These are phyloP conservation scores for Candida pseudocylindracea DNA, from an alignment of 1,139 yeast genomes.

Conservation along the genomic window DNA sequence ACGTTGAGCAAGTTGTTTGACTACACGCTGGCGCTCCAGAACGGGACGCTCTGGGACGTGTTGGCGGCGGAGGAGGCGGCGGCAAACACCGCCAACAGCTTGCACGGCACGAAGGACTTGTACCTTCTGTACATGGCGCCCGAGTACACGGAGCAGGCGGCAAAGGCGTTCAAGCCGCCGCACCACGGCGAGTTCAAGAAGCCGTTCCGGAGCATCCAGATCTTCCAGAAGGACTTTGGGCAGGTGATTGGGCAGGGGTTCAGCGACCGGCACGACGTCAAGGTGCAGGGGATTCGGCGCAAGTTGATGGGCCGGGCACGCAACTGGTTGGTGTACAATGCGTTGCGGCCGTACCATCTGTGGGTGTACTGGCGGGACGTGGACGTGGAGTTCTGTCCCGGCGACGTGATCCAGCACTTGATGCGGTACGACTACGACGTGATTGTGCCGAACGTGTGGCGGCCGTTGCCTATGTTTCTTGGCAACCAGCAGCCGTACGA, in stretches of 20 bases:
- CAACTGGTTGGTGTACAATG: conserved; percentile 63
- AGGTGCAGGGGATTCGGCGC: conserved; percentile 74
- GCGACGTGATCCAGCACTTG: conserved; percentile 54
- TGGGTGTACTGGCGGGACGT: conserved; percentile 96
- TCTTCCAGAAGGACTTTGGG: conserved; percentile 69
- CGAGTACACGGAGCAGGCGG: conserved; percentile 32
- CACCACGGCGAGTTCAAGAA: conserved; percentile 36
- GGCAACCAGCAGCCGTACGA: conserved; percentile 73
- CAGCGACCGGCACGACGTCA: conserved; percentile 72
- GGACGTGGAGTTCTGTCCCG: conserved; percentile 70
- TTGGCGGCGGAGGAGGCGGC: conserved; percentile 18
- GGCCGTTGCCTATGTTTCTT: conserved; percentile 59
- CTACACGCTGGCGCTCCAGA: conserved; percentile 43
- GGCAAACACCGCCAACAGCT: conserved; percentile 6
- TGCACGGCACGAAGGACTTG: conserved; percentile 33
- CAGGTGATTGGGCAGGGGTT: conserved; percentile 76
- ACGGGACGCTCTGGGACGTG: conserved; percentile 36
- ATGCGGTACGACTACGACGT: conserved; percentile 60
- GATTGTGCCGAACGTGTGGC: conserved; percentile 80
- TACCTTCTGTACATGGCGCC: conserved; percentile 51
- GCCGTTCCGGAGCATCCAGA: conserved; percentile 59
- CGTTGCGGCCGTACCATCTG: conserved; percentile 66
- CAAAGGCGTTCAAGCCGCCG: conserved; percentile 37
- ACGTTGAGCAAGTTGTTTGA: conserved; percentile 50
- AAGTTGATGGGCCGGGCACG: conserved; percentile 82